Evolutionary conservation across 2,329 filamentous ascomycete species (phyloP), one percentile per base, ranked within the genome.

Genomic region (Bipolaris oryzae): DNA sequence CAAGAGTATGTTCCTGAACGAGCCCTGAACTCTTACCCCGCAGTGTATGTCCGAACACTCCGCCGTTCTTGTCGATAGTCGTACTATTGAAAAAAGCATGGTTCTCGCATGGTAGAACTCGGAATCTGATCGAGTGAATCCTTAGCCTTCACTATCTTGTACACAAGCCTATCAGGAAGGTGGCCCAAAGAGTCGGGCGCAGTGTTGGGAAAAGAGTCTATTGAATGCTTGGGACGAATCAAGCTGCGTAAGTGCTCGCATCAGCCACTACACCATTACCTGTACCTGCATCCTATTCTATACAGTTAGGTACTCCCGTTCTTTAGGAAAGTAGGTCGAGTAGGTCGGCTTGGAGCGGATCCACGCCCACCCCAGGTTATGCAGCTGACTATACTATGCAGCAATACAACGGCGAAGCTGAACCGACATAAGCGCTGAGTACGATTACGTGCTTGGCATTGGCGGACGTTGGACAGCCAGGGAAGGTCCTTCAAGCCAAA

Each of bases 381-480:
- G 28, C 44, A 51, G 38, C 56, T 56, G 55, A 20, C 33, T 25
- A 34, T 42, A 43, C 39, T n/a, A 43, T 48, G 15, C 43, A 53
- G 42, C 21, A 37, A 39, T 6, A 44, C 57, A 52, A 25, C 35
- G 48, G 55, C 45, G 31, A 39, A 50, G 13, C 28, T 38, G 23
- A 21, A 21, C 50, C 23, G 42, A 42, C 16, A 7, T 50, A 47
- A 58, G 55, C 55, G 55, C 56, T 55, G 55, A 31, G 31, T 50
- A 23, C 35, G 54, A 57, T 57, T 50, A 21, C 23, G 18, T 21
- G 28, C 55, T 58, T 58, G 52, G 56, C 56, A 39, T 21, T n/a
- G 23, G 47, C 42, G 52, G 42, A 52, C 43, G 16, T 28, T 57
- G 28, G 52, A 58, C 52, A 37, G 21, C 43, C 47, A 51, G 35